phyloP scores from a whole-genome alignment of 257 asterid genomes.

The Nicotiana undulata region DNA sequence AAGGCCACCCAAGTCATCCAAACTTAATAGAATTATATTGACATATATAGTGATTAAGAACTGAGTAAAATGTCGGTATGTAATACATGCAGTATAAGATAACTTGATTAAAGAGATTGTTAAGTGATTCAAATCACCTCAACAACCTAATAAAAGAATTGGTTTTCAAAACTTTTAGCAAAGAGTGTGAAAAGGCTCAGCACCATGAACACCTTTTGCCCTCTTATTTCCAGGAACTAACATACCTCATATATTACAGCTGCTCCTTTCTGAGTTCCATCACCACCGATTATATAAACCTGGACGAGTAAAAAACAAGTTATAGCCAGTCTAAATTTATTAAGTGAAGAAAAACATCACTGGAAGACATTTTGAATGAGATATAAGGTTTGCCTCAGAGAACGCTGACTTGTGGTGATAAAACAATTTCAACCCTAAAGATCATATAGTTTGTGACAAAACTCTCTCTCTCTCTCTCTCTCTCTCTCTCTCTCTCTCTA shows the following conservation, averaged over 20 bases:
- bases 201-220: not conserved
- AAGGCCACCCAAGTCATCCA: not conserved
- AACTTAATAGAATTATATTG: not conserved
- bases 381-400: not conserved
- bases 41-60: not conserved
- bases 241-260: slow-evolving; percentile 74
- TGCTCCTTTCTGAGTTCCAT: slow-evolving; percentile 95
- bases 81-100: not conserved
- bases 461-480: not conserved
- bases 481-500: not conserved
- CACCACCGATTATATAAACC: slow-evolving; percentile 98
- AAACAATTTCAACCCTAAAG: not conserved
- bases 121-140: not conserved
- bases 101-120: not conserved
- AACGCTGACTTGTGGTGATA: not conserved
- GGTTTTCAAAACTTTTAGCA: not conserved
- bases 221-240: not conserved
- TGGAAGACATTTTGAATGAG: not conserved
- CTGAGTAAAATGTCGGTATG: not conserved
- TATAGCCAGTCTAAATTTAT: slow-evolving; percentile 18
- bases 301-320: slow-evolving; percentile 32
- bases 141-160: not conserved
- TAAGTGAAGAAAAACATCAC: not conserved
- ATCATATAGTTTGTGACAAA: not conserved
- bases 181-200: not conserved